Conservation (phyloP, 2,329 filamentous ascomycete genomes). For the Beauveria caledonica region DNA sequence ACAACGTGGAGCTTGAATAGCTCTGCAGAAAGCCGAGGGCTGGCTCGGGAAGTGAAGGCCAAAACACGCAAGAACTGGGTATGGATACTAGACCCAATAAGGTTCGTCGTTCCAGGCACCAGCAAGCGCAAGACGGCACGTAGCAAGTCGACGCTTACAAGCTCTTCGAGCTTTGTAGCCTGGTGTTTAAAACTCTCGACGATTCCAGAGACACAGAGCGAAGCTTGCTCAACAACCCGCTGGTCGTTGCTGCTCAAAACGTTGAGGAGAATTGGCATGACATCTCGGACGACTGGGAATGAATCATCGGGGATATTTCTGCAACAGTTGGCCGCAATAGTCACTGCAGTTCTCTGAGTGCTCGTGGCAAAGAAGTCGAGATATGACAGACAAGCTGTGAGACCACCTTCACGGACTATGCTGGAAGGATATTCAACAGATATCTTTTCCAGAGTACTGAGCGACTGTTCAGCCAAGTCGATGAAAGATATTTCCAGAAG, state of each 20-base stretch:
- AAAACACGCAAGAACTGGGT: conserved; percentile 92
- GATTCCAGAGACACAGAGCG: conserved; percentile 88
- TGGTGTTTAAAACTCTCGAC: conserved; percentile 95
- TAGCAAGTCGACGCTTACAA: conserved; percentile 82
- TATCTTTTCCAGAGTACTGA: conserved; percentile 96
- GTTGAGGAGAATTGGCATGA: conserved; percentile 91
- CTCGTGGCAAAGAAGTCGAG: conserved; percentile 97
- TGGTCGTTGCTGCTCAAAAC: conserved; percentile 90
- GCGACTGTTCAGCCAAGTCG: conserved; percentile 89
- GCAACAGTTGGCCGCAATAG: conserved; percentile 95
- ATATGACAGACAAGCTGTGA: conserved; percentile 92
- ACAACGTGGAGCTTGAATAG: conserved; percentile 95
- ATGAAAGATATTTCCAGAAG: conserved; percentile 94
- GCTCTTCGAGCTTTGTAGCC: conserved; percentile 78
- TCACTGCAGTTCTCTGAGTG: conserved; percentile 92
- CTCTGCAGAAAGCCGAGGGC: conserved; percentile 77
- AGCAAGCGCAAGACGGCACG: conserved; percentile 78
- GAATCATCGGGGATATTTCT: conserved; percentile 93
- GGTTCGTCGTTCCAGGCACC: conserved; percentile 87
- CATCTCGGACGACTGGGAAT: conserved; percentile 82
- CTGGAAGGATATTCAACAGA: conserved; percentile 91
- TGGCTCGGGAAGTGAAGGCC: conserved; percentile 82
- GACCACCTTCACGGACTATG: conserved; percentile 89
- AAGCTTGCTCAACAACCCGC: conserved; percentile 93
- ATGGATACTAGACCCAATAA: conserved; percentile 89